Base-by-base conservation (phyloP, 2,329 filamentous ascomycete species). In the Penicillium sp. region DNA sequence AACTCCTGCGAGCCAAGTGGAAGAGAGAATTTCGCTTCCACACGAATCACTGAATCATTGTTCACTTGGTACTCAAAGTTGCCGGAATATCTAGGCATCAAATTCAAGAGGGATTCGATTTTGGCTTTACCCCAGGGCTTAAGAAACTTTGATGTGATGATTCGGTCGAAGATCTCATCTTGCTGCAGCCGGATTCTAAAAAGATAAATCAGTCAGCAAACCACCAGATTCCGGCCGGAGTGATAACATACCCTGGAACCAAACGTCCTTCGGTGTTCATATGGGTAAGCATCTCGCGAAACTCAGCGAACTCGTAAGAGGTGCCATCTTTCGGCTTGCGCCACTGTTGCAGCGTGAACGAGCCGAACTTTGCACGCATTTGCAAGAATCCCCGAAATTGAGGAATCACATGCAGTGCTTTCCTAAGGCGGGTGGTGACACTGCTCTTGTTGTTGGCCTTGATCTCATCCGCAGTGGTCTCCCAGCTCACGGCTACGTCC, bases 341-440 rank as follows among this genome's bases (percentile, higher is more conserved):
- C 52, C 74, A 79, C 13, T 70, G 63, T 10, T 73, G 68, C 25
- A 79, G 68, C 4, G 75, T 67, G 53, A 79, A 75, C 4, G 70
- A 68, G 5, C 78, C 78, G 48, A 80, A 72, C 25, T 75, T 75
- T 2, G 77, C 69, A 39, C 77, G 70, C 74, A 80, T 76, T 12
- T 74, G 73, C 35, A 77, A 58, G 55, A 74, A 69, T 29, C 73
- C 70, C 49, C 69, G 67, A 19, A 74, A 41, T 23, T 44, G 25
- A n/a, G 43, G 47, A 36, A 45, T 33, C 66, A 44, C 69, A 69
- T 6, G 68, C 63, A 49, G 36, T 31, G 55, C 49, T 75, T 62
- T 9, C 67, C 39, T 23, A 7, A 60, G 47, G 19, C n/a, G 19
- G 5, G n/a, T 23, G 15, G 38, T 39, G 5, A 60, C 49, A 25